Evolutionary conservation across 352 stramenopile genomes (phyloP), one percentile per base, ranked within the genome.

Genomic region (Pelagophyceae sp.): DNA sequence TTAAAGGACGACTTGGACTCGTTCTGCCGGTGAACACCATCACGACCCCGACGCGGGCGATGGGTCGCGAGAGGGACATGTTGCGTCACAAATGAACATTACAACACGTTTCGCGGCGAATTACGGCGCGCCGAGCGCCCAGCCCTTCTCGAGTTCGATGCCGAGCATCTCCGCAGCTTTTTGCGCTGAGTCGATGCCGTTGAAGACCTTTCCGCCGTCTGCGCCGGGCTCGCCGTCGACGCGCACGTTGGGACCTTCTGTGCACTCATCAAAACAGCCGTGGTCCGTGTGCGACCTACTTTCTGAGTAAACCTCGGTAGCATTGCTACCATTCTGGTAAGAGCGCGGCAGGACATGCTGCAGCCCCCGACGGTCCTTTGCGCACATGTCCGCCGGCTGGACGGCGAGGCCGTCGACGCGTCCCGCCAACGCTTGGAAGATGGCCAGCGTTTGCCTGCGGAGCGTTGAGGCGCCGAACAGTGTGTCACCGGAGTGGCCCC

Each of bases 231-330:
- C 61, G 31, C 61, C 61, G 61, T 71, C 25, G 31, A 71, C 31
- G 27, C 61, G 61, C 11, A 71, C 61, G 61, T 71, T 71, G 11
- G 61, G 61, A 25, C 61, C 61, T 31, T 40, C 38, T 1, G 61
- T 71, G 61, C 61, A 71, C 61, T 71, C 61, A 31, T 71, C 61
- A 25, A 71, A 71, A n/a, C 61, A 71, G 2, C 61, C 61, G 33
- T 71, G 61, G 31, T 71, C 61, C 29, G 61, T 71, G 61, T 71
- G 61, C n/a, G 61, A n/a, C n/a, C n/a, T n/a, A n/a, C n/a, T n/a
- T n/a, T n/a, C n/a, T n/a, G n/a, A n/a, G n/a, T n/a, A n/a, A n/a
- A n/a, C n/a, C n/a, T n/a, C n/a, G n/a, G n/a, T n/a, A n/a, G n/a
- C n/a, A n/a, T n/a, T n/a, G n/a, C n/a, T n/a, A n/a, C n/a, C n/a